Base-by-base conservation (phyloP, 2,329 filamentous ascomycete genomes). In the Sphaerostilbella broomeana region DNA sequence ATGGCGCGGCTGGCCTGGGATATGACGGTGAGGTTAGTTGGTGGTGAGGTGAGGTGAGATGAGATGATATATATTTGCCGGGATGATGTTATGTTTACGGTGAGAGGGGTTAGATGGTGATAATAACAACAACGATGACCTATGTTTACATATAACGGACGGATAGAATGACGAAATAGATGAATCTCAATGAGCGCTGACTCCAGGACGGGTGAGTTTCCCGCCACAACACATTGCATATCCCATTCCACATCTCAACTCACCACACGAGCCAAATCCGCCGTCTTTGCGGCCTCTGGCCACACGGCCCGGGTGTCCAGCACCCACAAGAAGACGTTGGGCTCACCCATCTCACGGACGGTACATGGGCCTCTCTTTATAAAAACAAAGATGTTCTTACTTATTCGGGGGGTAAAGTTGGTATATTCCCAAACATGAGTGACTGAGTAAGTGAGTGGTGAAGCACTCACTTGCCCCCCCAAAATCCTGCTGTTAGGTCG, bases 231-330 rank as follows among this genome's bases (percentile, higher is more conserved):
- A n/a, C n/a, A n/a, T n/a, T n/a, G n/a, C n/a, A n/a, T n/a, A n/a
- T n/a, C n/a, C n/a, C n/a, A n/a, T n/a, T n/a, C n/a, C n/a, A 21
- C 11, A 12, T 25, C 11, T 11, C 16, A 20, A 55, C 64, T 52
- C 60, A 75, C 74, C 42, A 61, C 61, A 21, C 57, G 57, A 46
- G 63, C 58, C 22, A 75, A 66, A 19, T 77, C 60, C 22, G 58
- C 60, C 10, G 74, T 76, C 52, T 68, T 59, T 32, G 52, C 56
- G 16, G 67, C 73, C 39, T 60, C 60, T n/a, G 73, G 69, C 72
- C 75, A 82, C 36, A 80, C 62, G 3, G 57, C 48, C 25, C 77
- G 66, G 4, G 78, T 81, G 58, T 82, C 77, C 25, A 82, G 60
- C 40, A 79, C 61, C 73, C 77, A 81, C 60, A 79, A 75, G 43